Percentiles rank a stretch among this genome's conserved stretches.
These are phyloP conservation scores for Penicillium egyptiacum DNA, from an alignment of 495 filamentous ascomycete genomes.

Conservation along the genomic window DNA sequence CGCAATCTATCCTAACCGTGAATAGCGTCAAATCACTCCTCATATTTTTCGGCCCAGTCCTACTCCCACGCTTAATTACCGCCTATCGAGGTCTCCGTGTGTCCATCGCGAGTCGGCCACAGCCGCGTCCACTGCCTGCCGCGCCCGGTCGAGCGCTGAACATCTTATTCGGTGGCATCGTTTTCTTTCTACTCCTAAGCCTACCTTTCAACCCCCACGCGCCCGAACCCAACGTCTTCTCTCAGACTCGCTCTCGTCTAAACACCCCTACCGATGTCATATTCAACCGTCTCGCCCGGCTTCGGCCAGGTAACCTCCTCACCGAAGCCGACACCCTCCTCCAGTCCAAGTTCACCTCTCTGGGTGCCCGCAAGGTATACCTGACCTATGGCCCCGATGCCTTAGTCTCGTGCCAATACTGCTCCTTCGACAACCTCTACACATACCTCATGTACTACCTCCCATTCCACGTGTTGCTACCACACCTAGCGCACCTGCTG, in stretches of 20 bases:
- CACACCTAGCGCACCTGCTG: constrained; percentile 74
- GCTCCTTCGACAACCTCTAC: constrained; percentile 66
- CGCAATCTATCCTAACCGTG: constrained; percentile 12
- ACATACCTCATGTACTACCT: constrained; percentile 81
- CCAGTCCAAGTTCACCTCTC: constrained; percentile 62
- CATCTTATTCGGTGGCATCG: constrained; percentile 58
- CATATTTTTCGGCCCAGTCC: constrained; percentile 81
- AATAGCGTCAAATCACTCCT: constrained; percentile 72
- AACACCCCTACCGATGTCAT: constrained; percentile 83
- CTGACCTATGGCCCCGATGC: constrained; percentile 74
- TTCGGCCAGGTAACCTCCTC: constrained; percentile 56
- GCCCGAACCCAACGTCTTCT: constrained; percentile 72
- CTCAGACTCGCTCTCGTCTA: constrained; percentile 71
- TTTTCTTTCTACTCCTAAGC: constrained; percentile 60
- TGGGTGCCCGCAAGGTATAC: constrained; percentile 76
- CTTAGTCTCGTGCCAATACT: constrained; percentile 75
- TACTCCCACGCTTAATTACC: constrained; percentile 69
- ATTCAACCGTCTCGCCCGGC: constrained; percentile 69
- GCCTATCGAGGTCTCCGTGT: constrained; percentile 67
- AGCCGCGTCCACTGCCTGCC: constrained; percentile 49
- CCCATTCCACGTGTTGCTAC: constrained; percentile 63
- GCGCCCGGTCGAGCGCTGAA: constrained; percentile 53
- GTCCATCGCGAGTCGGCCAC: constrained; percentile 55
- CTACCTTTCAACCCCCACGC: constrained; percentile 67
- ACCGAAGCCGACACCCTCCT: constrained; percentile 63